Evolutionary conservation across 164 flowering plant species (phyloP), one percentile per base, ranked within the genome.

Genomic region (Vitis vinifera): DNA sequence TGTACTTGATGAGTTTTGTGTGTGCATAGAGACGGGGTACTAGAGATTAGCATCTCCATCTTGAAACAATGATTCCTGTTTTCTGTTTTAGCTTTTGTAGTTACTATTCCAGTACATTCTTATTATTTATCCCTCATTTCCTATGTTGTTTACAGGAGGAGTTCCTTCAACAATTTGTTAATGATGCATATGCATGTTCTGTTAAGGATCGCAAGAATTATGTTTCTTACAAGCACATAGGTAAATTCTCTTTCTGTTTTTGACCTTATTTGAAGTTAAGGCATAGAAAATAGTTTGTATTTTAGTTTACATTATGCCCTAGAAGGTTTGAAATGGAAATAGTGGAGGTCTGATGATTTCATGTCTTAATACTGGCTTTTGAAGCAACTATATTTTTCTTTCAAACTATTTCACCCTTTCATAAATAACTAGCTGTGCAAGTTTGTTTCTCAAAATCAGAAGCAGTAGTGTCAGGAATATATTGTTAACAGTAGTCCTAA

Each of bases 191-290:
- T 76, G 80, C 73, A 1, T 73, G 69, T 71, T 77, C 77, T 59
- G 81, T 73, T 58, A 66, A 76, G 51, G 88, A 88, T 58, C 77
- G 69, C 13, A 87, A 87, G 80, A 87, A 82, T 29, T 66, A 79
- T 30, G 67, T 87, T 65, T 66, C 52, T 29, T 91, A 91, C 82
- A 74, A 89, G 53, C 86, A 89, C 74, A 75, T 91, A 9, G 79
- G 97, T 91, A 87, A 77, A 59, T 15, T 64, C 58, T 71, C 69
- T 62, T 63, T 37, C 57, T 64, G 47, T 63, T 12, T 51, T 30
- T 30, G 10, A 10, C 56, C 13, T 12, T 23, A 15, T 10, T 15
- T 17, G 13, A 15, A n/a, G 3, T 27, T 57, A 29, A 8, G 8
- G 56, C 48, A 56, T 17, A 10, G 9, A 62, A 10, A 37, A 37